A percentile compares a stretch with the other conserved stretches of the same genome.
These are phyloP conservation scores for Halophytophthora batemanensis DNA, from an alignment of 352 stramenopile genomes.

Conservation along the genomic window DNA sequence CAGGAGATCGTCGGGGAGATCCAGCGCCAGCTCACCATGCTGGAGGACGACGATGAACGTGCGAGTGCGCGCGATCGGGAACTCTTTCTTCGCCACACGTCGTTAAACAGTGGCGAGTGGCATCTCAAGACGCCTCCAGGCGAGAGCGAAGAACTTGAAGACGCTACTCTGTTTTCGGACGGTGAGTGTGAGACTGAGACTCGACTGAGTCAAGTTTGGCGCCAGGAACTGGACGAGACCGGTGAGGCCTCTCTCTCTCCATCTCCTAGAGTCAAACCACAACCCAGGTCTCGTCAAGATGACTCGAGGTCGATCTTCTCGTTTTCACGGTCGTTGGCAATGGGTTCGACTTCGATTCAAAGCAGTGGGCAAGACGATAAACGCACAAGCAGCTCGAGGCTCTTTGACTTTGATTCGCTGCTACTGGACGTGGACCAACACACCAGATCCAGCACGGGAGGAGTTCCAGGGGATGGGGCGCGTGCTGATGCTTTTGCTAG, in stretches of 20 bases:
- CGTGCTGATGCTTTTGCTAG: neutral
- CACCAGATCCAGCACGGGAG: neutral
- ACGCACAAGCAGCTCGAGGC: constrained; percentile 2
- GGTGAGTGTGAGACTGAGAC: constrained; percentile 10
- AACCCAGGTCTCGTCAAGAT: neutral
- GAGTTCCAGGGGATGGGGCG: neutral
- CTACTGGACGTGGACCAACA: constrained; percentile 20
- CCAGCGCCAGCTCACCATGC: constrained; percentile 38
- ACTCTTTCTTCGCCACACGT: constrained; percentile 43
- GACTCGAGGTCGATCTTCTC: constrained; percentile 29
- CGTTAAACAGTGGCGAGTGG: constrained; percentile 30
- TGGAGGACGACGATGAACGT: constrained; percentile 37
- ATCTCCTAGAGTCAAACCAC: neutral
- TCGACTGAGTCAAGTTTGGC: constrained; percentile 24
- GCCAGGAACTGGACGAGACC: constrained; percentile 9
- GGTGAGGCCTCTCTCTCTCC: neutral
- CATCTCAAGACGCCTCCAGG: constrained; percentile 20
- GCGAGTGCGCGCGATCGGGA: constrained; percentile 28
- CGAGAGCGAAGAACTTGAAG: constrained; percentile 4
- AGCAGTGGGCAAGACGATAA: neutral
- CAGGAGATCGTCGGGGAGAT: constrained; percentile 45
- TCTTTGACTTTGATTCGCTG: constrained; percentile 65
- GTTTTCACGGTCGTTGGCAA: constrained; percentile 12
- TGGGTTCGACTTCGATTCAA: neutral
- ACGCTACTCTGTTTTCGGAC: constrained; percentile 9